Base-by-base conservation (phyloP, 345 rosid species). In the Microcos paniculata region DNA sequence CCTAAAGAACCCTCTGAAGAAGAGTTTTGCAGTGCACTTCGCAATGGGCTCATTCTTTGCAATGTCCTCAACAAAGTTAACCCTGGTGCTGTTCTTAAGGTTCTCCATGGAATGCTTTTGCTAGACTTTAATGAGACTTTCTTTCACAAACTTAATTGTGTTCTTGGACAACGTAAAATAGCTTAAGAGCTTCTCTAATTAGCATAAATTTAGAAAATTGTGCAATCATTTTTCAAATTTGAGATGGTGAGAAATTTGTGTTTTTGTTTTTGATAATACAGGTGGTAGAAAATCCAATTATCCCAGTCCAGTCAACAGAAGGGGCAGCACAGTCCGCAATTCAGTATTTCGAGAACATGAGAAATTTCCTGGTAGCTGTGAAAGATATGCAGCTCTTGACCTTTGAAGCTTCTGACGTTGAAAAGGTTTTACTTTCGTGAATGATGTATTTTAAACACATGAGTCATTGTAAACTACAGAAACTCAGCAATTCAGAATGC, bases 301-400 rank as follows among this genome's bases (percentile, higher is more conserved):
- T 91, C 35, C 87, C 89, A 0, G 87, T 90, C 55, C 92, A 93
- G 69, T 87, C 96, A 1, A 86, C 94, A 0, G 99, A 96, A 40
- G 99, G 89, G 46, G 97, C 99, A 13, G 99, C 99, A 38, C 99
- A 96, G 73, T 96, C 97, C 21, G 99, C 99, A 6, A 96, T 96
- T 72, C 99, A 96, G 82, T 96, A 89, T 76, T 96, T 96, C 5
- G 99, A 96, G 78, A 96, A 96, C 86, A 96, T 91, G 99, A 91
- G 99, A 80, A 96, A 96, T 72, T 96, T 96, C 82, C 90, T 96
- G 42, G 88, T 84, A 71, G 98, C 98, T 76, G 97, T 96, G 18
- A 94, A 90, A 70, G 86, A 89, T 66, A 91, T 96, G 99, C 91
- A 96, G 87, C 98, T 96, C 73, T 81, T 96, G 86, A 92, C 97